Conservation (phyloP, 257 asterid genomes). For the Gentiana straminea region DNA sequence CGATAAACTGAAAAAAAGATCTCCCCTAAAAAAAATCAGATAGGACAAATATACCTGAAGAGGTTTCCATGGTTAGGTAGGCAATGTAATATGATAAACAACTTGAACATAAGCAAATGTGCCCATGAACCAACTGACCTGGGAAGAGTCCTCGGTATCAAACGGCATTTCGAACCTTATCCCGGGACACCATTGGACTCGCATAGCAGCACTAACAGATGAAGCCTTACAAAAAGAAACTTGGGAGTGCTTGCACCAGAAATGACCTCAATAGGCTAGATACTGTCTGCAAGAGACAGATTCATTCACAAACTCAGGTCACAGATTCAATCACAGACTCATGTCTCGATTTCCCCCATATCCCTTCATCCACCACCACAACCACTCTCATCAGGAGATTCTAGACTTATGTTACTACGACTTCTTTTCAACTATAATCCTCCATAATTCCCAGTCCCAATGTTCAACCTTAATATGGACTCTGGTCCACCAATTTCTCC, state of each 20-base stretch:
- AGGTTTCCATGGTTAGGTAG: slow-evolving; percentile 53
- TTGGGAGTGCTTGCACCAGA: slow-evolving; percentile 60
- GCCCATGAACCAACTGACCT: slow-evolving; percentile 68
- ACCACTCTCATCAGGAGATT: slow-evolving; percentile 16
- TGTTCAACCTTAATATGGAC: slow-evolving; percentile 35
- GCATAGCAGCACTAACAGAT: slow-evolving; percentile 38
- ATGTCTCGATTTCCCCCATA: slow-evolving; percentile 31
- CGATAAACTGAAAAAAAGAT: no score
- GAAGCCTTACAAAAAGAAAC: slow-evolving; percentile 52
- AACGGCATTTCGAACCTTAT: slow-evolving; percentile 73
- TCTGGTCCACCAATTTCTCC: slow-evolving; percentile 36
- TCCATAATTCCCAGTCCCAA: slow-evolving; percentile 26
- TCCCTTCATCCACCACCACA: slow-evolving; percentile 20
- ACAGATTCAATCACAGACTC: slow-evolving; percentile 48
- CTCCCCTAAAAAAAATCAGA: no score
- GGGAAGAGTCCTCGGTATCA: slow-evolving; percentile 61
- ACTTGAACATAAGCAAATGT: slow-evolving; percentile 43
- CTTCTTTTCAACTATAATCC: slow-evolving; percentile 26
- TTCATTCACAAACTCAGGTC: no score
- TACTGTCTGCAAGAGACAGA: slow-evolving; percentile 39
- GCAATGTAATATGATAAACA: slow-evolving; percentile 50
- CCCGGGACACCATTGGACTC: slow-evolving; percentile 49
- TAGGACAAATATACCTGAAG: slow-evolving; percentile 41
- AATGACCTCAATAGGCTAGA: slow-evolving; percentile 47
- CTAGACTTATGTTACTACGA: slow-evolving; percentile 19